These are phyloP conservation scores for Ascochyta lentis DNA, from an alignment of 2,329 filamentous ascomycete species.

Conservation along the genomic window DNA sequence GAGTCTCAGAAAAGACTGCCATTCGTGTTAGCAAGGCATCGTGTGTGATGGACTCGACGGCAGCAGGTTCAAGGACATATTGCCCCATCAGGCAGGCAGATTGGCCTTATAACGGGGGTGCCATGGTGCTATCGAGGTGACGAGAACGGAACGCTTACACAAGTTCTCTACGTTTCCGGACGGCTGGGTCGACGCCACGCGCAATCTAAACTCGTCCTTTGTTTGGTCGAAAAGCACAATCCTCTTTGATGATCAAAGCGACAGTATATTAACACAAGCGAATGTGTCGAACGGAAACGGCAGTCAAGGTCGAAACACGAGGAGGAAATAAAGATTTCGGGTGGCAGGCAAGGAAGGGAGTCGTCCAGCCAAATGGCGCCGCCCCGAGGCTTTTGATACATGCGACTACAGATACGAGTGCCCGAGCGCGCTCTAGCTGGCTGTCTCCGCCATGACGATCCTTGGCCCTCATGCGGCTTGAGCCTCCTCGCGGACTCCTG, in stretches of 20 bases:
- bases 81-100: conserved; percentile 13
- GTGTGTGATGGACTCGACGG: neutral
- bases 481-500: conserved; percentile 10
- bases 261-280: conserved; percentile 10
- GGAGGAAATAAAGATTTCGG: conserved; percentile 1
- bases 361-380: conserved; percentile 7
- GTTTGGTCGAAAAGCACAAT: conserved; percentile 5
- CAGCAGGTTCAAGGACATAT: conserved; percentile 5
- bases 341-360: conserved; percentile 9
- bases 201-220: conserved; percentile 7
- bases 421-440: conserved; percentile 12
- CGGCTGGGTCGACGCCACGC: conserved; percentile 15
- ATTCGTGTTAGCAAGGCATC: conserved; percentile 28
- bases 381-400: conserved; percentile 15
- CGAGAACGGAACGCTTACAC: conserved; percentile 15
- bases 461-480: neutral
- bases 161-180: conserved; percentile 2
- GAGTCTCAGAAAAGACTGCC: conserved; percentile 15
- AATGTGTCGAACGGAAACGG: conserved; percentile 5
- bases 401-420: conserved; percentile 14
- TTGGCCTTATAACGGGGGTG: conserved; percentile 6
- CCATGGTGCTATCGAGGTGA: neutral
- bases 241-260: conserved; percentile 2
- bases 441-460: conserved; percentile 15
- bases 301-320: neutral